Evolutionary conservation across 768 basidiomycete species (phyloP), one percentile per base, ranked within the genome.

Genomic region (Kockovaella imperatae): DNA sequence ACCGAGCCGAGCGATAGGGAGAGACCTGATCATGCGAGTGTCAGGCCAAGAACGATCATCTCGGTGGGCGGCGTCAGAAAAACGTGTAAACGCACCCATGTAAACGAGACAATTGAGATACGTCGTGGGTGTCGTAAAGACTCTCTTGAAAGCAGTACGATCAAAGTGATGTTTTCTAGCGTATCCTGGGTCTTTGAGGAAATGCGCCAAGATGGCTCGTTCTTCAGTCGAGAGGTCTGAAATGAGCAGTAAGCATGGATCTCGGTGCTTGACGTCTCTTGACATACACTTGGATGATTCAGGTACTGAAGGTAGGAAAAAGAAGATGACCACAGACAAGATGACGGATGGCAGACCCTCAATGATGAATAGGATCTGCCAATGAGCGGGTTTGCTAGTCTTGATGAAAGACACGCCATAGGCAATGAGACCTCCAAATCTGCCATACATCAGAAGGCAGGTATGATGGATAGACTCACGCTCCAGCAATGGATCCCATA

Each of bases 391-490:
- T n/a, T n/a, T n/a, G n/a, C n/a, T n/a, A n/a, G n/a, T 74, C 11
- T 72, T 59, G 24, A 82, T 64, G 59, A 84, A 76, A 57, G 85
- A 83, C 5, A 87, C 74, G 1, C 84, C 86, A 54, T 83, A 87
- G 2, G 86, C 85, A 30, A 87, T 78, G 39, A 87, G 72, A 18
- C 86, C 86, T 10, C 85, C 84, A 50, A 87, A 87, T n/a, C n/a
- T n/a, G n/a, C n/a, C n/a, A n/a, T n/a, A n/a, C n/a, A n/a, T n/a
- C n/a, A n/a, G n/a, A n/a, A 60, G 50, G 29, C 46, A 60, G 30
- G 45, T 24, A n/a, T n/a, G n/a, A n/a, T n/a, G n/a, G n/a, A n/a
- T n/a, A n/a, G n/a, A 42, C 41, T 28, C 25, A 42, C 41, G 41
- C 41, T 28, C 41, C 45, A 4, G 58, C 42, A 17, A 60, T 40